Evolutionary conservation across 2,329 filamentous ascomycete species (phyloP), one percentile per base, ranked within the genome.

Genomic region (Sphaceloma murrayae): DNA sequence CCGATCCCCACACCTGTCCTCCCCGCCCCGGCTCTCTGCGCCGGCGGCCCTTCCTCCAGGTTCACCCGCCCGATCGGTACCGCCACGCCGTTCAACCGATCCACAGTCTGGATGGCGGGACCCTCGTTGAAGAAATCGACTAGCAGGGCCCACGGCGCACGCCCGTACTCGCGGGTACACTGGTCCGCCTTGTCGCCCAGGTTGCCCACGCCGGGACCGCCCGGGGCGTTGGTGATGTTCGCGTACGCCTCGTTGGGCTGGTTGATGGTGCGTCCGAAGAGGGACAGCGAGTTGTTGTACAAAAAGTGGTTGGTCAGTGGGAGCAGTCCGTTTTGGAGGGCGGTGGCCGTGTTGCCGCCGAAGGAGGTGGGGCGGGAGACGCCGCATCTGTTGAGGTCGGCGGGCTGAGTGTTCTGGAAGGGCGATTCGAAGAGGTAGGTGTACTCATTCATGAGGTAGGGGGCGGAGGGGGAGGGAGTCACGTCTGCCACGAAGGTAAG

Each of bases 261-360:
- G 51, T 74, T 63, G 54, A 85, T 57, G 36, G 57, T 74, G 10
- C 17, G 39, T 48, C 67, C 68, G 3, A 70, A 61, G 13, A 68
- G 60, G n/a, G 67, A 58, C 16, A 77, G 57, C 4, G 58, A 62
- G 46, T 70, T 65, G 16, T 40, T 29, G 66, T 88, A 79, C 43
- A 82, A 72, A 67, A 91, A 89, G 65, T 91, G 85, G 68, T 91
- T 91, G 67, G 85, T 72, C 7, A 91, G 67, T 18, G 83, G 77
- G 59, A 91, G 71, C 53, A 77, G 72, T 52, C 74, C 74, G 1
- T 69, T 68, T 0, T 67, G 56, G 18, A 82, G 56, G 1, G 80
- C 82, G 1, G 58, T 50, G 3, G 58, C 48, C 1, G 67, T 55
- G 11, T 71, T 55, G 38, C 71, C 70, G 16, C 62, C 59, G 24